Evolutionary conservation across 1,284 basidiomycete genomes (phyloP), one percentile per base, ranked within the genome.

Genomic region (Sparassis latifolia): DNA sequence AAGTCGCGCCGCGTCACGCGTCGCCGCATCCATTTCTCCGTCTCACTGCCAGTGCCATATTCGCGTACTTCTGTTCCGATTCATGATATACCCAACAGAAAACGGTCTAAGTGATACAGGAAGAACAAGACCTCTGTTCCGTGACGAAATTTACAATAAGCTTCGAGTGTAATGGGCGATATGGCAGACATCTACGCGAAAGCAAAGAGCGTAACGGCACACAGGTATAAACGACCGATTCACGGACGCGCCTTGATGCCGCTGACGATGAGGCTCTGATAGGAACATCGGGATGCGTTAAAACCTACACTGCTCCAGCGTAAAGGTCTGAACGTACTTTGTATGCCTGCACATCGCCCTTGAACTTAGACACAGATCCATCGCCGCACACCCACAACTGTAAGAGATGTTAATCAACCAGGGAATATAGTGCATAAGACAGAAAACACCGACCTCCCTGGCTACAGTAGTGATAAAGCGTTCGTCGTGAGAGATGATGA

Each of bases 401-500:
- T 29, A 49, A 10, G 20, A 38, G 5, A 9, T 31, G 43, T 12
- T 31, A 41, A 41, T 42, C 28, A 28, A 43, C 48, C 46, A 35
- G 51, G 12, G 20, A 5, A 32, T 9, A 35, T 10, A 44, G 31
- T 4, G 42, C 51, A 28, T 20, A 43, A 28, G 42, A 5, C 29
- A 30, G 20, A 27, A 48, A 33, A 33, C 3, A 51, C 71, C 37
- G 55, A 87, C 89, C 74, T 90, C 84, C 64, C 77, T 79, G 2
- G 87, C 87, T 12, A 91, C 87, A 31, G 79, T 86, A 31, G 90
- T 92, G 63, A 96, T 93, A 67, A 96, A 94, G 47, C 89, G 74
- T 66, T 94, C 91, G 77, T 97, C 94, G 80, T 97, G 94, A 58
- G 89, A 92, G 60, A 97, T 93, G 56, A 92, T 74, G 54, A 94